Percentiles rank a stretch among this genome's conserved stretches.
phyloP scores from a whole-genome alignment of 176 grass and related monocot genomes.

The Typha latifolia region DNA sequence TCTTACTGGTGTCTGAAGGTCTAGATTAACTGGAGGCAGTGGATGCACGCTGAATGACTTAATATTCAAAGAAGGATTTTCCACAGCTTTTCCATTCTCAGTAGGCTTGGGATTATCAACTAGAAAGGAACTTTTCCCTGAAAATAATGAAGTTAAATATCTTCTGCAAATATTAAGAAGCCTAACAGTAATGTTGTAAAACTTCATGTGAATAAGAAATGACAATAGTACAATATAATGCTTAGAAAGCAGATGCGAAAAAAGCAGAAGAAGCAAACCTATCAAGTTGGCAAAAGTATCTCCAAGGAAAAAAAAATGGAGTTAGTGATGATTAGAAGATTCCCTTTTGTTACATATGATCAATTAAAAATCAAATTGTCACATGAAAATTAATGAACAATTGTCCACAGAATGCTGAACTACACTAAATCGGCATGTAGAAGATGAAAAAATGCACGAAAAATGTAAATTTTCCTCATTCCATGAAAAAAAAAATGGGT shows the following conservation, averaged over 20 bases:
- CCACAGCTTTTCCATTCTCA: conserved; percentile 39
- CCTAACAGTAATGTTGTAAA: not conserved
- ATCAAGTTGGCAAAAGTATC: too few relatives aligned
- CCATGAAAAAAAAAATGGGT: conserved; percentile 9
- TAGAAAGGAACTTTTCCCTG: conserved; percentile 67
- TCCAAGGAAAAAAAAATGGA: too few relatives aligned
- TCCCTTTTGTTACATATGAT: too few relatives aligned
- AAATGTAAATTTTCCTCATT: conserved; percentile 3
- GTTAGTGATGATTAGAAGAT: too few relatives aligned
- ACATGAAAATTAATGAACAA: not conserved
- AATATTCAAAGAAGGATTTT: conserved; percentile 37
- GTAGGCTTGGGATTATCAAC: conserved; percentile 63
- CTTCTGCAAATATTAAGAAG: conserved; percentile 8
- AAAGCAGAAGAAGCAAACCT: too few relatives aligned
- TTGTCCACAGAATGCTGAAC: not conserved
- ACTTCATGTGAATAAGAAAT: not conserved
- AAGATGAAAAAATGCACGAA: not conserved
- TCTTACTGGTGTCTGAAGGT: conserved; percentile 16
- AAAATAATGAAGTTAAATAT: conserved; percentile 33
- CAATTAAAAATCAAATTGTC: too few relatives aligned
- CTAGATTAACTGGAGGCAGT: conserved; percentile 35
- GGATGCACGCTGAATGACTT: conserved; percentile 67
- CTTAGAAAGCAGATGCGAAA: too few relatives aligned
- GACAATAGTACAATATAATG: too few relatives aligned
- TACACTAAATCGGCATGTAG: not conserved